A percentile compares a stretch with the other conserved stretches of the same genome.
Evolutionary conservation across 768 basidiomycete species (phyloP).

Genomic region (Mycena kentingensis): DNA sequence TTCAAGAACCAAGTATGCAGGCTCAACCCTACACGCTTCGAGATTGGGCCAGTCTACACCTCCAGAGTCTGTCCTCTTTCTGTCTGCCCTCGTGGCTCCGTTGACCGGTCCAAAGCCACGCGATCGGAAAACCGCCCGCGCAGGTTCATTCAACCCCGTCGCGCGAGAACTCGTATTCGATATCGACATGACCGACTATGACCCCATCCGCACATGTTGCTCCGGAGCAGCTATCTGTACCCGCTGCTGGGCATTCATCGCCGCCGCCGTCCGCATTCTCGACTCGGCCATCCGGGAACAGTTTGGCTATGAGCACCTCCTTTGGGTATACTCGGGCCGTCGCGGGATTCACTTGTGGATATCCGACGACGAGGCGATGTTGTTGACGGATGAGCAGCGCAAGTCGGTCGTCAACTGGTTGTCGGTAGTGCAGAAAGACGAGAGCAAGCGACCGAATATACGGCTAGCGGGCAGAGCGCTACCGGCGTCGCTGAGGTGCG

Average conservation of each 20-base stretch:
- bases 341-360: slow-evolving; percentile 99
- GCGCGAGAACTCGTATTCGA: slow-evolving; percentile 96
- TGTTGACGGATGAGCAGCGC: slow-evolving; percentile 88
- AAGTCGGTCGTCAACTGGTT: slow-evolving; percentile 85
- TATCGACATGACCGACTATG: slow-evolving; percentile 99
- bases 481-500: slow-evolving; percentile 76
- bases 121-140: slow-evolving; percentile 78
- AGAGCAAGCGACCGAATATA: slow-evolving; percentile 81
- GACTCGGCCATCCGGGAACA: slow-evolving; percentile 80
- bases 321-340: slow-evolving; percentile 99
- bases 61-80: slow-evolving; percentile 61
- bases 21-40: slow-evolving; percentile 90
- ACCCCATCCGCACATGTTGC: slow-evolving; percentile 93
- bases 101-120: slow-evolving; percentile 52
- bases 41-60: slow-evolving; percentile 94
- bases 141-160: slow-evolving; percentile 70
- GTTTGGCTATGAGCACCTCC: slow-evolving; percentile 85
- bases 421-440: slow-evolving; percentile 81
- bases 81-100: neutral
- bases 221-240: slow-evolving; percentile 87
- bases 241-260: slow-evolving; percentile 94
- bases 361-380: slow-evolving; percentile 85
- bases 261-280: slow-evolving; percentile 86
- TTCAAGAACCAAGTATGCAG: slow-evolving; percentile 87
- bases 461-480: slow-evolving; percentile 48